Percentiles rank a stretch among this genome's conserved stretches.
These are phyloP conservation scores for Yamadazyma ubonensis DNA, from an alignment of 805 yeast genomes.

Conservation along the genomic window DNA sequence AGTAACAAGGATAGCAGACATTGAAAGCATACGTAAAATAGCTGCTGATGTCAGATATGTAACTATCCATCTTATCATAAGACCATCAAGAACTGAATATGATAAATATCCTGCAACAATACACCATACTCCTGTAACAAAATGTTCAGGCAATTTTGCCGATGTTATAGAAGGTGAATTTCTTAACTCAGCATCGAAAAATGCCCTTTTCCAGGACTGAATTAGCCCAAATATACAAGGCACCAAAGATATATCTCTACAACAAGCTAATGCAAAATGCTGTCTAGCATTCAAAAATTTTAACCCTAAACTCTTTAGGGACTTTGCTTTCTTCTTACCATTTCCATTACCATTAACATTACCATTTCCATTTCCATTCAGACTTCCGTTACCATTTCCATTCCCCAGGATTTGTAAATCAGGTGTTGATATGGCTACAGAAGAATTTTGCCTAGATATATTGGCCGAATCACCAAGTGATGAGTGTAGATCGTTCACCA, in stretches of 20 bases:
- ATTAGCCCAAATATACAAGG: slow-evolving; percentile 61
- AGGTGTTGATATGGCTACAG: slow-evolving; percentile 11
- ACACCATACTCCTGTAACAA: slow-evolving; percentile 90
- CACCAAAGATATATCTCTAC: slow-evolving; percentile 72
- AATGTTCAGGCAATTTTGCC: slow-evolving; percentile 73
- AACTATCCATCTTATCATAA: slow-evolving; percentile 92
- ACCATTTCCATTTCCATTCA: no score
- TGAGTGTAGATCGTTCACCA: slow-evolving; percentile 1
- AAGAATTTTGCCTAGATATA: slow-evolving; percentile 14
- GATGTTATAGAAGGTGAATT: slow-evolving; percentile 40
- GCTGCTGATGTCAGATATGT: slow-evolving; percentile 88
- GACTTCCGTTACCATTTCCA: slow-evolving; percentile 2
- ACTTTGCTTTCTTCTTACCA: slow-evolving; percentile 6
- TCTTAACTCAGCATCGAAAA: slow-evolving; percentile 17
- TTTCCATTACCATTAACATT: slow-evolving; percentile 2
- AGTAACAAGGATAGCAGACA: slow-evolving; percentile 71
- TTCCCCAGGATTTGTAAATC: slow-evolving; percentile 8
- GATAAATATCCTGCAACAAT: slow-evolving; percentile 82
- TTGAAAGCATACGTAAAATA: slow-evolving; percentile 78
- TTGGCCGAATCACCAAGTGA: slow-evolving; percentile 12
- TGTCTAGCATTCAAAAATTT: slow-evolving; percentile 72
- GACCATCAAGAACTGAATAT: slow-evolving; percentile 79
- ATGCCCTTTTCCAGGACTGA: slow-evolving; percentile 39
- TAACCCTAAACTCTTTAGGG: slow-evolving; percentile 59
- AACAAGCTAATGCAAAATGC: slow-evolving; percentile 71